phyloP scores from a whole-genome alignment of 2,329 filamentous ascomycete species.

The Tolypocladium guangdongense region DNA sequence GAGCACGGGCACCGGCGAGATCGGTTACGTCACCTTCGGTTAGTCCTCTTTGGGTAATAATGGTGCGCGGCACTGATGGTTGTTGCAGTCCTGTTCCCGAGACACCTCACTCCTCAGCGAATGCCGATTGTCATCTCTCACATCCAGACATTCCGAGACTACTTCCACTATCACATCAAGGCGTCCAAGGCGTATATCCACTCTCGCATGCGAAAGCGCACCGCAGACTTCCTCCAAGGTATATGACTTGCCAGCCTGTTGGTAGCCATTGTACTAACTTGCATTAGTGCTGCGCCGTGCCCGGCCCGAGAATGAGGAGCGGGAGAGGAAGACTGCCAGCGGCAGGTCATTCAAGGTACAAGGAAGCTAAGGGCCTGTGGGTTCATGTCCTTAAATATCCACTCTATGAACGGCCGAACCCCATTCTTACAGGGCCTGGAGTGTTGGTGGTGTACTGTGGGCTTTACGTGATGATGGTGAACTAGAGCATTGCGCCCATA shows the following conservation, averaged over 20 bases:
- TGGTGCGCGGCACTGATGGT: conserved; percentile 51
- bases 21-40: conserved; percentile 99
- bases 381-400: neutral
- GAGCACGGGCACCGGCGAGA: conserved; percentile 65
- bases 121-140: conserved; percentile 95
- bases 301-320: conserved; percentile 89
- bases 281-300: conserved; percentile 80
- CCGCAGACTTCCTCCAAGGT: conserved; percentile 97
- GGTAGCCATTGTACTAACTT: conserved; percentile 13
- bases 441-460: neutral
- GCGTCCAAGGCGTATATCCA: conserved; percentile 99
- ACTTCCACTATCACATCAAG: conserved; percentile 99
- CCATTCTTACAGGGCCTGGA: neutral
- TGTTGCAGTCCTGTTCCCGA: conserved; percentile 74
- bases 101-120: conserved; percentile 81
- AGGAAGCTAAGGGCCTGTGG: conserved; percentile 15
- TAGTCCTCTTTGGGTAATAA: conserved; percentile 14
- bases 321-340: conserved; percentile 95
- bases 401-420: too few relatives aligned
- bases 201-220: conserved; percentile 93
- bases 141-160: conserved; percentile 99
- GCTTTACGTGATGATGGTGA: neutral
- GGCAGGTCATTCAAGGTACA: conserved; percentile 75
- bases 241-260: conserved; percentile 16
- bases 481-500: neutral